Percentiles rank a stretch among this genome's conserved stretches.
These are phyloP conservation scores for Carex sylvatica DNA, from an alignment of 202 grass and related monocot species.

Conservation along the genomic window DNA sequence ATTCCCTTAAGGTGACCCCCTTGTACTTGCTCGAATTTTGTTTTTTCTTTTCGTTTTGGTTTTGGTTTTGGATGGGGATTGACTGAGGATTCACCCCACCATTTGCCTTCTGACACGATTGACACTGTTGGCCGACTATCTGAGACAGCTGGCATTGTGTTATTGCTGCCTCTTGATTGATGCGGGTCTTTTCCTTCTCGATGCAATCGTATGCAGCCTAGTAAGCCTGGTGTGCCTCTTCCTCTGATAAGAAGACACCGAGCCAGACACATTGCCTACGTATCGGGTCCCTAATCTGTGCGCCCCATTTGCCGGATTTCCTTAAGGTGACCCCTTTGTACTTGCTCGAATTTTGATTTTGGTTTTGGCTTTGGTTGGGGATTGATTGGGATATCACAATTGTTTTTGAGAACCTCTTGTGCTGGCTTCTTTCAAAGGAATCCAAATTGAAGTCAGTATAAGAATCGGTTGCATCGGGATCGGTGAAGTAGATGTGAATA, in stretches of 20 bases:
- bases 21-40: no score
- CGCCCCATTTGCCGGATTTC: slow-evolving; percentile 56
- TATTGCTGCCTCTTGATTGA: neutral
- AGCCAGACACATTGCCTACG: slow-evolving; percentile 46
- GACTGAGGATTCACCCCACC: no score
- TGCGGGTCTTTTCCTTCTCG: slow-evolving; percentile 18
- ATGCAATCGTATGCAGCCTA: slow-evolving; percentile 17
- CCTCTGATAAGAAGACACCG: slow-evolving; percentile 52
- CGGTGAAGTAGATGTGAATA: neutral
- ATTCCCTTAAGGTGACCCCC: no score
- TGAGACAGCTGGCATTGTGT: neutral
- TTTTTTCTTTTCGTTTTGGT: no score
- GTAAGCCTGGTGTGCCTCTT: slow-evolving; percentile 45
- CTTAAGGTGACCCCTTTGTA: slow-evolving; percentile 54
- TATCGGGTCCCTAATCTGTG: slow-evolving; percentile 65
- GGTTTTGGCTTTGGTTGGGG: neutral
- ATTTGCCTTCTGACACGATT: neutral
- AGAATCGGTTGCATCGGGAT: no score
- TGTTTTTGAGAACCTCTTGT: neutral
- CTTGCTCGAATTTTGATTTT: slow-evolving; percentile 32
- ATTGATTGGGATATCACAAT: neutral
- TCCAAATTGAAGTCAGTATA: no score
- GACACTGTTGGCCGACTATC: neutral
- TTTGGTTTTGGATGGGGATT: no score
- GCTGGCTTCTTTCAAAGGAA: no score